Conservation (phyloP, 116 monocot genomes). For the Trichopus zeylanicus region DNA sequence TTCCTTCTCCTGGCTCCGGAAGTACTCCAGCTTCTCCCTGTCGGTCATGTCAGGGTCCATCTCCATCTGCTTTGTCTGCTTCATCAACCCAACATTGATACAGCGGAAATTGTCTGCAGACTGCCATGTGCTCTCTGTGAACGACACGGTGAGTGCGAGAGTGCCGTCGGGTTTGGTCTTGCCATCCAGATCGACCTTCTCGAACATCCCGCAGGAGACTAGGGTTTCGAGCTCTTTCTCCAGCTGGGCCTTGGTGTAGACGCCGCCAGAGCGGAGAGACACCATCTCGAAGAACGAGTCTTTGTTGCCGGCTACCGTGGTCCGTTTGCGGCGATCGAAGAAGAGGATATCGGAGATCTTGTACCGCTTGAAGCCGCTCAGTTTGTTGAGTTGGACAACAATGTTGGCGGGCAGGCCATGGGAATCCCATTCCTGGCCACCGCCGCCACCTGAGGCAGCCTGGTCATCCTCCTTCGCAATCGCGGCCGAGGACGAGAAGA, state of each 20-base stretch:
- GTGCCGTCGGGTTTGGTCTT: conserved; percentile 92
- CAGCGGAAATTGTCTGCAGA: conserved; percentile 79
- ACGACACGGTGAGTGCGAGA: conserved; percentile 57
- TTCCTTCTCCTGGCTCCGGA: conserved; percentile 74
- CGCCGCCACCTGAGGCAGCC: not conserved
- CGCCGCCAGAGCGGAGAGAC: conserved; percentile 67
- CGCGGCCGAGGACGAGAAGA: conserved; percentile 34
- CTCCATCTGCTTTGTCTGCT: conserved; percentile 66
- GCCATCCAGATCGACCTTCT: conserved; percentile 83
- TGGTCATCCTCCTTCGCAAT: conserved; percentile 40
- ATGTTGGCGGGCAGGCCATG: conserved; percentile 72
- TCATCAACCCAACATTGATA: conserved; percentile 88
- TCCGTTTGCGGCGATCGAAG: conserved; percentile 51
- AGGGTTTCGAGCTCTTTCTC: conserved; percentile 83
- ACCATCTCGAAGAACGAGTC: conserved; percentile 99
- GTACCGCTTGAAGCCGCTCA: conserved; percentile 66
- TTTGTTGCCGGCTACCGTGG: conserved; percentile 32
- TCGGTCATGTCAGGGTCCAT: conserved; percentile 96
- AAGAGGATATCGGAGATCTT: conserved; percentile 67
- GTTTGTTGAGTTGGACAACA: conserved; percentile 41
- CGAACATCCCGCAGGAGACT: conserved; percentile 94
- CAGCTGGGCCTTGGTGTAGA: conserved; percentile 87
- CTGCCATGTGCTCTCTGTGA: conserved; percentile 88
- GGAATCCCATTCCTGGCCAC: conserved; percentile 44
- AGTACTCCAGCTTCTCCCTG: conserved; percentile 86